Evolutionary conservation across 2,329 filamentous ascomycete genomes (phyloP), one percentile per base, ranked within the genome.

Genomic region (Trichoderma sp.): DNA sequence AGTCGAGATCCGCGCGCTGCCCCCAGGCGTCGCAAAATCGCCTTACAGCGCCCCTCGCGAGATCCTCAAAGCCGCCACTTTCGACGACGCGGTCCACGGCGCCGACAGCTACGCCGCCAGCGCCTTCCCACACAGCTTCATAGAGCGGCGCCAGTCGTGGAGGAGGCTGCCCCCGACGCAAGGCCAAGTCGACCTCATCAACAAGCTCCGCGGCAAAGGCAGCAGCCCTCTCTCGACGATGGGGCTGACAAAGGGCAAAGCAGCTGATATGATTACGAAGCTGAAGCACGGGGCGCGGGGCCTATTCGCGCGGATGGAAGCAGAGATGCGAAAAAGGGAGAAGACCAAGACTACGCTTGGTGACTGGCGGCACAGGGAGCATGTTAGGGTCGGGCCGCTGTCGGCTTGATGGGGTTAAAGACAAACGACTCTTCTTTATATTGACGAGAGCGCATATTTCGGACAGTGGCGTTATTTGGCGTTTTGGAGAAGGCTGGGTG

Each of bases 191-290:
- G 82, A 85, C 43, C 90, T 91, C 67, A 78, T 96, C 65, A 93
- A 94, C 75, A 91, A 88, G 75, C 75, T 90, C 4, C 83, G 90
- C 10, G 79, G 79, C 1, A 80, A 85, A 64, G 70, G 73, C 83
- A 71, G 73, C 83, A 81, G 89, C 32, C 81, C 85, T 65, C 76
- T 94, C 61, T 84, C 81, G 1, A 73, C 79, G 0, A 80, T 81
- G 0, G 85, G 89, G 32, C 74, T 97, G 69, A 94, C 87, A 16
- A 96, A 94, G 76, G 95, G 95, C 8, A 89, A 88, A 76, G 94
- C 94, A 5, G 86, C 86, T 5, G 94, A 97, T 77, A 94, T 97
- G 91, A 97, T 98, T 72, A 96, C 93, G 8, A 96, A 97, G 79
- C 77, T 97, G 70, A 95, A 91, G 78, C 91, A 96, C 76, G 95